Evolutionary conservation across 2,329 filamentous ascomycete species (phyloP).

Genomic region (Colletotrichum sp.): DNA sequence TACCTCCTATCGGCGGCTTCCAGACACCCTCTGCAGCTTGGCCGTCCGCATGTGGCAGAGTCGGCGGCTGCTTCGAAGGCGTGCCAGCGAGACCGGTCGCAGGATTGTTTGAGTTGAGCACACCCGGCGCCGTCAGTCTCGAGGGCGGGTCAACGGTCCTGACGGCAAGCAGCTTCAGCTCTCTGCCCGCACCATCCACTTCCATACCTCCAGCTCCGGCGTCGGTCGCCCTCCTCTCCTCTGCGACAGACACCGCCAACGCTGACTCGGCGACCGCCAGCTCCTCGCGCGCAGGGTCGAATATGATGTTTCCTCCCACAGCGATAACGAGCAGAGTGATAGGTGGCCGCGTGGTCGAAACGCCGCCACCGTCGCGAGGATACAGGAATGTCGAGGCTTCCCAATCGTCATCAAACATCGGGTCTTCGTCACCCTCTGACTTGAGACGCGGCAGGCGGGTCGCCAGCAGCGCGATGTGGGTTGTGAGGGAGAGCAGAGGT

Average conservation of each 20-base stretch:
- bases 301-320: slow-evolving; percentile 87
- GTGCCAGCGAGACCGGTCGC: slow-evolving; percentile 48
- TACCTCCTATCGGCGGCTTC: slow-evolving; percentile 83
- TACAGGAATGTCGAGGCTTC: slow-evolving; percentile 82
- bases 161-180: slow-evolving; percentile 69
- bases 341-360: slow-evolving; percentile 65
- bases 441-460: slow-evolving; percentile 84
- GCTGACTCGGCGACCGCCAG: slow-evolving; percentile 91
- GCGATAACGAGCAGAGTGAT: slow-evolving; percentile 90
- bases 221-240: slow-evolving; percentile 33
- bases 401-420: slow-evolving; percentile 98
- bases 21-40: slow-evolving; percentile 76
- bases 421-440: slow-evolving; percentile 93
- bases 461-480: slow-evolving; percentile 89
- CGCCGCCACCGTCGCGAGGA: slow-evolving; percentile 48
- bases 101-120: slow-evolving; percentile 68
- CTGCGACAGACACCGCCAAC: slow-evolving; percentile 81
- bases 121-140: slow-evolving; percentile 72
- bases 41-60: slow-evolving; percentile 52
- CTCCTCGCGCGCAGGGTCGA: slow-evolving; percentile 91
- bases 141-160: slow-evolving; percentile 79
- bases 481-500: slow-evolving; percentile 89
- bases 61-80: slow-evolving; percentile 42
- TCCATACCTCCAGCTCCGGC: slow-evolving; percentile 41
- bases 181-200: slow-evolving; percentile 42